Base-by-base conservation (phyloP, 345 rosid genomes). In the Arabis hirsuta region DNA sequence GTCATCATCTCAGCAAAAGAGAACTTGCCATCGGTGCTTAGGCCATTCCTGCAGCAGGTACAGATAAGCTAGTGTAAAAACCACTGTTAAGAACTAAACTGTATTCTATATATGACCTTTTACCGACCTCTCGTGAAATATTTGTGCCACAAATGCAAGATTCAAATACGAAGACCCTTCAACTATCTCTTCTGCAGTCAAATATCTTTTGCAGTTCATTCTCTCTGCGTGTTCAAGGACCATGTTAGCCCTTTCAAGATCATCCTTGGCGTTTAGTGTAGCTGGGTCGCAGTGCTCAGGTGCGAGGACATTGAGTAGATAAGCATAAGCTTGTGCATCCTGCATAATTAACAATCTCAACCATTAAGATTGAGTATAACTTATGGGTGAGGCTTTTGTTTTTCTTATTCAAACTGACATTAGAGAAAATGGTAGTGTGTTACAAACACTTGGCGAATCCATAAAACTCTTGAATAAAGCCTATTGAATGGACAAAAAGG, bases 251-350 rank as follows among this genome's bases (percentile, higher is more conserved):
- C 93, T 88, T 84, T 95, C 93, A 22, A 58, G 58, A 65, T 87
- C 68, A 81, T 89, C 90, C 78, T 84, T 81, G 46, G 81, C 62
- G 72, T 89, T 87, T 44, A 91, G 80, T 34, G 96, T 89, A 62
- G 83, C 80, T 56, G 96, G 96, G 76, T 62, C 87, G 39, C 96
- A 88, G 77, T 84, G 84, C 75, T 95, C 97, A 3, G 93, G 96
- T 41, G 99, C 91, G 61, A 89, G 96, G 73, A 91, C 96, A 80
- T 95, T 91, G 54, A 91, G 96, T 60, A 95, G 82, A 82, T 84
- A 95, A n/a, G 97, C 88, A 61, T 91, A 95, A 22, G 97, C 99
- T 81, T 81, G 84, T 71, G 84, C 99, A 73, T 91, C 96, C 97
- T 95, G 82, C 81, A 81, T 20, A 46, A 19, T 22, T 48, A 51